Evolutionary conservation across 306 rosid species (phyloP).

Genomic region (Prunus kanzakura): DNA sequence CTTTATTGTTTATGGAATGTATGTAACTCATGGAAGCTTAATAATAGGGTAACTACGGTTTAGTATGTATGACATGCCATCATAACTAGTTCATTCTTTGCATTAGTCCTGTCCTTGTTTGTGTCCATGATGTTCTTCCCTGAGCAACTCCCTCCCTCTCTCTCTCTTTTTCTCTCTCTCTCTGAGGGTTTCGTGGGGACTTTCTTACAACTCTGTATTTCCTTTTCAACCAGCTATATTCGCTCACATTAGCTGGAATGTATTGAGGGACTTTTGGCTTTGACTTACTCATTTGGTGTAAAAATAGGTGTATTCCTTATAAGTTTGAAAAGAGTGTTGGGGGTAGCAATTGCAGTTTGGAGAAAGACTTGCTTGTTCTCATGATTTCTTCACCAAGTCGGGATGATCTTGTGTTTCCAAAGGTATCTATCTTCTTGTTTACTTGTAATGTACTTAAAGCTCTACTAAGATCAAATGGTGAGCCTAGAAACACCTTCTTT

Average conservation of each 20-base stretch:
- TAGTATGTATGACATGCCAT: neutral
- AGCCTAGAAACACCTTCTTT: neutral
- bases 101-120: neutral
- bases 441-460: neutral
- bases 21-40: neutral
- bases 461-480: neutral
- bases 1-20: neutral
- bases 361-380: conserved; percentile 30
- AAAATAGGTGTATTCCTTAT: conserved; percentile 35
- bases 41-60: neutral
- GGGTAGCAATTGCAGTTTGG: conserved; percentile 11
- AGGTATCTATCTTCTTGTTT: conserved; percentile 21
- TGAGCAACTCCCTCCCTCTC: neutral
- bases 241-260: neutral
- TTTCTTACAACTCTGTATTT: neutral
- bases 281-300: conserved; percentile 5
- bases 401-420: conserved; percentile 39
- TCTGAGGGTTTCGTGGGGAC: neutral
- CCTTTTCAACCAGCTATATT: neutral
- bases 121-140: neutral
- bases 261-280: neutral
- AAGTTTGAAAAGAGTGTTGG: conserved; percentile 17
- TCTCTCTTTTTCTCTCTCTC: neutral
- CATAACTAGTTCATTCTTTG: neutral
- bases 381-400: conserved; percentile 38